Percentiles rank a stretch among this genome's conserved stretches.
Conservation (phyloP, 805 yeast genomes). For the Cyberlindnera nakhonratchasimensis region DNA sequence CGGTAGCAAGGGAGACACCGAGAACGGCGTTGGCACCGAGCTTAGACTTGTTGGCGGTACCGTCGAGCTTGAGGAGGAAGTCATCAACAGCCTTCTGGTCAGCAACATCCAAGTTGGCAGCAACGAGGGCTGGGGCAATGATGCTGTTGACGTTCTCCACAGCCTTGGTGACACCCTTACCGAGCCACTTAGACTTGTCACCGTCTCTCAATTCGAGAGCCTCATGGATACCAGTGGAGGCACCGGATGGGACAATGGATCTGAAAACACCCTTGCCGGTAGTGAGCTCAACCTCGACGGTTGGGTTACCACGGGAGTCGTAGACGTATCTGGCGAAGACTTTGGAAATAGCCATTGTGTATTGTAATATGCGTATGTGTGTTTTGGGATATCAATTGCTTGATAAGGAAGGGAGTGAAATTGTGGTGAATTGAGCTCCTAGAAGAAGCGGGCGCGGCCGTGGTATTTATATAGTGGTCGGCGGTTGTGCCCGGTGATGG, state of each 20-base stretch:
- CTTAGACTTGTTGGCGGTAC: conserved; percentile 96
- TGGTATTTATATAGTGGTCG: conserved; percentile 13
- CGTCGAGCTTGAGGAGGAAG: conserved; percentile 84
- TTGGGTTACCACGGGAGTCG: conserved; percentile 99
- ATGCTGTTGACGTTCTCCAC: conserved; percentile 91
- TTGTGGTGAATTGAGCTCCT: neutral
- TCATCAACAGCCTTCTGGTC: conserved; percentile 86
- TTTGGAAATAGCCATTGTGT: conserved; percentile 77
- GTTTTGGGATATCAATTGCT: conserved; percentile 1
- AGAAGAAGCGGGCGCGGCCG: conserved; percentile 9
- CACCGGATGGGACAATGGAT: conserved; percentile 99
- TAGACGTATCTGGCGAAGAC: conserved; percentile 94
- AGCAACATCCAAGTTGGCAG: conserved; percentile 76
- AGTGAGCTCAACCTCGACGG: conserved; percentile 96
- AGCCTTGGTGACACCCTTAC: conserved; percentile 98
- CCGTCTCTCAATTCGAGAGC: conserved; percentile 98
- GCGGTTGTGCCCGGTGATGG: no score
- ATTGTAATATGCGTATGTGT: conserved; percentile 5
- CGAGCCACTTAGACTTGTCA: conserved; percentile 96
- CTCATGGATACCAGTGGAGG: conserved; percentile 98
- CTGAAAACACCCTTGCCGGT: conserved; percentile 94
- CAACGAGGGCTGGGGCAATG: conserved; percentile 91
- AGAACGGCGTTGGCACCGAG: conserved; percentile 98
- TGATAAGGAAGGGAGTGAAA: neutral
- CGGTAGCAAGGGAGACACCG: conserved; percentile 96